A percentile compares a stretch with the other conserved stretches of the same genome.
Evolutionary conservation across 495 filamentous ascomycete genomes (phyloP).

Genomic region (Aspergillus baeticus): DNA sequence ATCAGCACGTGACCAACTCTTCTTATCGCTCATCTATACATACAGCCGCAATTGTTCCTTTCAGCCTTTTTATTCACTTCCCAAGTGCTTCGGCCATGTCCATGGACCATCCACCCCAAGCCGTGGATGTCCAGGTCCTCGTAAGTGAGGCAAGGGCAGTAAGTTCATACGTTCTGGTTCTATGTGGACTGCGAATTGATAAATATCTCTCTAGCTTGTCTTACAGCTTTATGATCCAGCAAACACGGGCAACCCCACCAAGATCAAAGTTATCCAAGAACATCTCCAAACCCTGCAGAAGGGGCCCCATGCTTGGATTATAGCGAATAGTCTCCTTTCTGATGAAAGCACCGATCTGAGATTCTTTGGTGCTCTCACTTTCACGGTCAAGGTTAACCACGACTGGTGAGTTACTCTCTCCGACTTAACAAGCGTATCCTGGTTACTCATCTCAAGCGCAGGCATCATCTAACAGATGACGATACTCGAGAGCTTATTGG

Average conservation of each 20-base stretch:
- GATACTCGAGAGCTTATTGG: slow-evolving; percentile 64
- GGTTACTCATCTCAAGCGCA: slow-evolving; percentile 28
- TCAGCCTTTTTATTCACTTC: slow-evolving; percentile 7
- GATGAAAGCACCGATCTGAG: slow-evolving; percentile 67
- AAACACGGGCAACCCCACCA: slow-evolving; percentile 43
- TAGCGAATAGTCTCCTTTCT: slow-evolving; percentile 71
- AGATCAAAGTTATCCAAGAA: slow-evolving; percentile 68
- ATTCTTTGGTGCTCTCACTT: slow-evolving; percentile 93
- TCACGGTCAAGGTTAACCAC: slow-evolving; percentile 87
- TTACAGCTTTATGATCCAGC: slow-evolving; percentile 70
- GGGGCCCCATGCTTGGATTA: slow-evolving; percentile 77
- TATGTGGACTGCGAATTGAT: not conserved
- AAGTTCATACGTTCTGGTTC: not conserved
- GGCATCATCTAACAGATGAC: slow-evolving; percentile 59
- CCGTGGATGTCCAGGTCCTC: slow-evolving; percentile 25
- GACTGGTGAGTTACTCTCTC: slow-evolving; percentile 57
- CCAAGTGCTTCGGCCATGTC: slow-evolving; percentile 24
- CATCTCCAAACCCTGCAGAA: slow-evolving; percentile 75
- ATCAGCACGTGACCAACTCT: slow-evolving; percentile 27
- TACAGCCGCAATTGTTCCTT: slow-evolving; percentile 2
- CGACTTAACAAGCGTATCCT: not conserved
- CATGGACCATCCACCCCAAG: slow-evolving; percentile 20
- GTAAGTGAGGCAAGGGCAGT: slow-evolving; percentile 29
- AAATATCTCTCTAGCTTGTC: slow-evolving; percentile 27
- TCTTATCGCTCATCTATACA: slow-evolving; percentile 16